Conservation (phyloP, 768 basidiomycete genomes). For the Piloderma croceum region DNA sequence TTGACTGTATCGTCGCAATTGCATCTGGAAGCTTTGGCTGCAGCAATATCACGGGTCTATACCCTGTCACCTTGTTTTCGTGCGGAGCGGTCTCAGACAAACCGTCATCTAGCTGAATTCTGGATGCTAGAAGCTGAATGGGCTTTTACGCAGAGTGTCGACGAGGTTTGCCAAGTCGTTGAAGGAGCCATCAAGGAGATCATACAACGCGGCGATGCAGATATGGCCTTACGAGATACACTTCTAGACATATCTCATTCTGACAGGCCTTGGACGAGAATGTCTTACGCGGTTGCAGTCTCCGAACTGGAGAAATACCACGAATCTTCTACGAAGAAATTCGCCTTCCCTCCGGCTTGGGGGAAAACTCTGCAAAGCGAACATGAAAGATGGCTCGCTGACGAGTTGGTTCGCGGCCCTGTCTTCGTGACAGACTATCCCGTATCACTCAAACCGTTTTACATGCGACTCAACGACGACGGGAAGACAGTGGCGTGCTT, state of each 20-base stretch:
- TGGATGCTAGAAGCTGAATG: constrained; percentile 99
- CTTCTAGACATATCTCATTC: constrained; percentile 33
- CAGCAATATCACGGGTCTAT: constrained; percentile 77
- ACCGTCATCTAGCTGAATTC: constrained; percentile 93
- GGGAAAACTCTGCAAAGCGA: constrained; percentile 77
- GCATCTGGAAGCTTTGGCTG: constrained; percentile 84
- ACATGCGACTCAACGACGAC: constrained; percentile 75
- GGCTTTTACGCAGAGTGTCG: constrained; percentile 48
- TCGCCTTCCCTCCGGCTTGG: constrained; percentile 57
- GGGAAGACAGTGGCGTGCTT: constrained; percentile 82
- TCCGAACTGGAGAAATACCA: constrained; percentile 41
- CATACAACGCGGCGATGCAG: constrained; percentile 35
- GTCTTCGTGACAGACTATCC: constrained; percentile 94
- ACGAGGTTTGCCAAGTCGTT: constrained; percentile 48
- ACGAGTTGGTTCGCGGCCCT: constrained; percentile 60
- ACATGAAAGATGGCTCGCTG: constrained; percentile 89
- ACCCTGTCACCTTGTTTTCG: constrained; percentile 93
- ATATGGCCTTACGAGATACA: constrained; percentile 27
- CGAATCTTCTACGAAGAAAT: constrained; percentile 31
- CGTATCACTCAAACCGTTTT: constrained; percentile 80
- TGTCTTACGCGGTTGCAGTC: constrained; percentile 79
- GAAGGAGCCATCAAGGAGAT: constrained; percentile 49
- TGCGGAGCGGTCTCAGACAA: constrained; percentile 83
- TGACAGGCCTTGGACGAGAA: constrained; percentile 51
- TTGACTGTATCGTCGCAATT: constrained; percentile 95